Evolutionary conservation across 2,329 filamentous ascomycete genomes (phyloP).

Genomic region (Bimuria novae-zelandiae): DNA sequence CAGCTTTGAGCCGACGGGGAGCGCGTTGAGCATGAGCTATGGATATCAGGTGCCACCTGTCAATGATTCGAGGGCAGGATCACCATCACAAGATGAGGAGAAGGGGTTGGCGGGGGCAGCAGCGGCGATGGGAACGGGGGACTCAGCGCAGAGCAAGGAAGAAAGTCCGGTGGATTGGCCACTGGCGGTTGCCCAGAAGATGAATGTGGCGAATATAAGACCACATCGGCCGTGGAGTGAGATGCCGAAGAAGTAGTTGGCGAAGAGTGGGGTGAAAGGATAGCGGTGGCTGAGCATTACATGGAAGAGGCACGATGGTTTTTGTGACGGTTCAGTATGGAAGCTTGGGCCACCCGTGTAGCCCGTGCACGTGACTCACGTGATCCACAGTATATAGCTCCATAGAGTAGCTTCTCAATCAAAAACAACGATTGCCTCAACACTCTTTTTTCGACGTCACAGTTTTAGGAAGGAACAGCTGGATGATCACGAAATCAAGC

Average conservation of each 20-base stretch:
- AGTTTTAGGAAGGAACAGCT: no score
- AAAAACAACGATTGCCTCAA: no score
- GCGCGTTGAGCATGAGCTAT: constrained; percentile 32
- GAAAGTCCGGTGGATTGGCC: constrained; percentile 23
- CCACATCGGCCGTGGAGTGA: constrained; percentile 38
- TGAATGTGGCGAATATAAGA: constrained; percentile 20
- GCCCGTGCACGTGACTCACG: no score
- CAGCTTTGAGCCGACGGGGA: constrained; percentile 39
- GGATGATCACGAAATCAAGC: no score
- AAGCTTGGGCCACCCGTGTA: no score
- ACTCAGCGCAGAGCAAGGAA: constrained; percentile 21
- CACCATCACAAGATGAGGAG: constrained; percentile 15
- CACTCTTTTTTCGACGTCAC: no score
- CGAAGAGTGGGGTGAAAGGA: neutral
- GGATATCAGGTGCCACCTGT: constrained; percentile 31
- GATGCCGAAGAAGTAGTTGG: constrained; percentile 15
- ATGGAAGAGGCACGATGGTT: no score
- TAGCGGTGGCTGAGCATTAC: no score
- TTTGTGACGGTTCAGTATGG: no score
- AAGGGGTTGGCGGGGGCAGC: constrained; percentile 14
- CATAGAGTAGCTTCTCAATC: no score
- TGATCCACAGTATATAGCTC: no score
- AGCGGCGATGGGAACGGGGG: constrained; percentile 15
- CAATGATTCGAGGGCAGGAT: constrained; percentile 24
- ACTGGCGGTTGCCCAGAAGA: constrained; percentile 23